phyloP scores from a whole-genome alignment of 2,329 filamentous ascomycete genomes.

The Clonostachys sp. region DNA sequence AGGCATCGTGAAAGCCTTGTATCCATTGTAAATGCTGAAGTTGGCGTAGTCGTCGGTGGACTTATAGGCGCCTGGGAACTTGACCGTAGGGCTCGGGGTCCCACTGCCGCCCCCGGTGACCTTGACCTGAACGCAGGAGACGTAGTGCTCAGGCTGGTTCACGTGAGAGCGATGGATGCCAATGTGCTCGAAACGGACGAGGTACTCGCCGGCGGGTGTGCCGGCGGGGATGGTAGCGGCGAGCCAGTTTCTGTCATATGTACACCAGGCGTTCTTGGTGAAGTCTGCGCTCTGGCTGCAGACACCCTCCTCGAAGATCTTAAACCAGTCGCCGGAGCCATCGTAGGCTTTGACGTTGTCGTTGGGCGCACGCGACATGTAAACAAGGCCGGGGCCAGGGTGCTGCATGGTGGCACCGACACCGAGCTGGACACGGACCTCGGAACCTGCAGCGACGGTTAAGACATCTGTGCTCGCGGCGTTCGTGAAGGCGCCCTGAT shows the following conservation, averaged over 20 bases:
- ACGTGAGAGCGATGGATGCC: slow-evolving; percentile 14
- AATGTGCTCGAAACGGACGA: slow-evolving; percentile 26
- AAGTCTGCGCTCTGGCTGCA: slow-evolving; percentile 11
- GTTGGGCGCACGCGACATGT: slow-evolving; percentile 16
- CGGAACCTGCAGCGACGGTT: slow-evolving; percentile 12
- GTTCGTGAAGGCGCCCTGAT: slow-evolving; percentile 16
- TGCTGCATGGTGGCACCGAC: slow-evolving; percentile 11
- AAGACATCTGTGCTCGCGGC: slow-evolving; percentile 12
- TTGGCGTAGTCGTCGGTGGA: slow-evolving; percentile 12
- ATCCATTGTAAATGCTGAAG: slow-evolving; percentile 13
- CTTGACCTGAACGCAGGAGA: slow-evolving; percentile 12
- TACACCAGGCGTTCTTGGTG: slow-evolving; percentile 12
- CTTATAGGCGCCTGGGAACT: slow-evolving; percentile 21
- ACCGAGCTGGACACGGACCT: slow-evolving; percentile 11
- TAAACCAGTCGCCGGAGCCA: slow-evolving; percentile 18
- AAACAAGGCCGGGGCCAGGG: slow-evolving; percentile 13
- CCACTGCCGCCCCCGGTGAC: slow-evolving; percentile 9
- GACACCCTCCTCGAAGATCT: slow-evolving; percentile 13
- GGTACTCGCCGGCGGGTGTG: slow-evolving; percentile 28
- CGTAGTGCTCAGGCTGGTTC: slow-evolving; percentile 13
- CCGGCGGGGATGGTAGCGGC: slow-evolving; percentile 23
- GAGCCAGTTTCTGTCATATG: slow-evolving; percentile 11
- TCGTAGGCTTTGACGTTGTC: slow-evolving; percentile 16
- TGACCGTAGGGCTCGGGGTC: slow-evolving; percentile 12
- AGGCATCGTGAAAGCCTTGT: slow-evolving; percentile 10